Percentiles rank a stretch among this genome's conserved stretches.
phyloP scores from a whole-genome alignment of 2,329 filamentous ascomycete genomes.

The Alternaria incomplexa region DNA sequence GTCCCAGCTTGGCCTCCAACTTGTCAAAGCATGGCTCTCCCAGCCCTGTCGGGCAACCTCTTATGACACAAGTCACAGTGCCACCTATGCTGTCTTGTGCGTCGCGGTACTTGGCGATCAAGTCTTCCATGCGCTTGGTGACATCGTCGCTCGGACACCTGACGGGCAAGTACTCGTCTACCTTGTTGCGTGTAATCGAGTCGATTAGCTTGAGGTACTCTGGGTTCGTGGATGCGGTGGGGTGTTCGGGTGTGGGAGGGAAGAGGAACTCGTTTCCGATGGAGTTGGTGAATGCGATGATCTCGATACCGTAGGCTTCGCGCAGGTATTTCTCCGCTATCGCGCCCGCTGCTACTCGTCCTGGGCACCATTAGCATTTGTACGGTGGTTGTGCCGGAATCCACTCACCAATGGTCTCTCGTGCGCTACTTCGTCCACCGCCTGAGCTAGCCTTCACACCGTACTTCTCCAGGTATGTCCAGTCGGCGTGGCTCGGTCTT shows the following conservation, averaged over 20 bases:
- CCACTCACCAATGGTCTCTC: slow-evolving; percentile 82
- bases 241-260: slow-evolving; percentile 69
- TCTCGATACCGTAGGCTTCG: slow-evolving; percentile 83
- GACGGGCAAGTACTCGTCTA: slow-evolving; percentile 85
- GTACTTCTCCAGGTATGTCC: slow-evolving; percentile 97
- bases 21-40: slow-evolving; percentile 97
- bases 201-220: slow-evolving; percentile 77
- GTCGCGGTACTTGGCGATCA: slow-evolving; percentile 80
- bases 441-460: slow-evolving; percentile 90
- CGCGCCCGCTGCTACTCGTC: slow-evolving; percentile 85
- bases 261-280: slow-evolving; percentile 82
- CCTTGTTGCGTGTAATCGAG: slow-evolving; percentile 73
- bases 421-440: slow-evolving; percentile 87
- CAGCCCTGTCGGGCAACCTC: slow-evolving; percentile 81
- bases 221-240: slow-evolving; percentile 75
- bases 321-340: slow-evolving; percentile 92
- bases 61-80: slow-evolving; percentile 91
- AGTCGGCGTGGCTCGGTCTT: slow-evolving; percentile 91
- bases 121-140: slow-evolving; percentile 74
- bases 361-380: slow-evolving; percentile 47
- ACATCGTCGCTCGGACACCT: slow-evolving; percentile 77
- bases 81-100: slow-evolving; percentile 88
- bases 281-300: slow-evolving; percentile 86
- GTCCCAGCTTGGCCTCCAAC: slow-evolving; percentile 86
- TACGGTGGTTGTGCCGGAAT: neutral